A percentile compares a stretch with the other conserved stretches of the same genome.
phyloP scores from a whole-genome alignment of 768 basidiomycete species.

The Leccinum rimulosum region DNA sequence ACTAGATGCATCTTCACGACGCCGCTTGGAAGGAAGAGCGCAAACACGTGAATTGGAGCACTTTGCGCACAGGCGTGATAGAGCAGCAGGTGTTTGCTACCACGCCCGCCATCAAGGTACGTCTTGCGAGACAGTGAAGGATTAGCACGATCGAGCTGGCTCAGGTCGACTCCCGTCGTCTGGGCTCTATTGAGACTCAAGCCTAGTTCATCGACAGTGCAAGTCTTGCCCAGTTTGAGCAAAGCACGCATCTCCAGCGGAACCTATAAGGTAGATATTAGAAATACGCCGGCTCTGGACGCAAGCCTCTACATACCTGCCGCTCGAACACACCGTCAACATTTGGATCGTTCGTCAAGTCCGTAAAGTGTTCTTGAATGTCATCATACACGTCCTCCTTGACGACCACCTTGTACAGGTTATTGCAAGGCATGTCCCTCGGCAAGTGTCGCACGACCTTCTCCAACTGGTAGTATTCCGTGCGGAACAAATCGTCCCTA shows the following conservation, averaged over 20 bases:
- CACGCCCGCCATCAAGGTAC: constrained; percentile 73
- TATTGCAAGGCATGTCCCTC: constrained; percentile 67
- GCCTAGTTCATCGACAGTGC: constrained; percentile 59
- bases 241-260: constrained; percentile 81
- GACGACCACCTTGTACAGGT: constrained; percentile 82
- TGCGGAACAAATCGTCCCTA: constrained; percentile 62
- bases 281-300: neutral
- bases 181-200: constrained; percentile 82
- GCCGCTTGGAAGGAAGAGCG: constrained; percentile 75
- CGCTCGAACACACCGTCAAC: constrained; percentile 94
- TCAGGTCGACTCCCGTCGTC: constrained; percentile 77
- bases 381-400: constrained; percentile 82
- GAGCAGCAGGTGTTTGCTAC: constrained; percentile 78
- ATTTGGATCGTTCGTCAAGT: constrained; percentile 89
- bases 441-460: constrained; percentile 79
- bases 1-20: constrained; percentile 80
- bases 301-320: constrained; percentile 54
- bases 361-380: constrained; percentile 87
- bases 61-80: constrained; percentile 81
- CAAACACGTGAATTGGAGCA: constrained; percentile 80
- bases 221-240: constrained; percentile 81
- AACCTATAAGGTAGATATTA: constrained; percentile 45
- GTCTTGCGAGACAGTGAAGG: constrained; percentile 55
- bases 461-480: constrained; percentile 66
- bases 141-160: constrained; percentile 68